phyloP scores from a whole-genome alignment of 495 filamentous ascomycete genomes.

The Geopyxis carbonaria region DNA sequence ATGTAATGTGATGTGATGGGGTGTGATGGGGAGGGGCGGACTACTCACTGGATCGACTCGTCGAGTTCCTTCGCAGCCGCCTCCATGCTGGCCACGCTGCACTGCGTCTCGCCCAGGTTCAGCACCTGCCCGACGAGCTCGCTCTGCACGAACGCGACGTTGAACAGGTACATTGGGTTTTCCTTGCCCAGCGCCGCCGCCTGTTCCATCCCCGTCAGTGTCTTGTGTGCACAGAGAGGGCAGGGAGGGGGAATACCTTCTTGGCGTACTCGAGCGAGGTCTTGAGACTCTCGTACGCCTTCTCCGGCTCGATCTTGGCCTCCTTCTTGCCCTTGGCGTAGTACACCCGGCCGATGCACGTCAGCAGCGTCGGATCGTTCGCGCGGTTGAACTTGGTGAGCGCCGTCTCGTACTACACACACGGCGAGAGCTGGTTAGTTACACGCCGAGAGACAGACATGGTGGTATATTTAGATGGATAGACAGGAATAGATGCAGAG shows the following conservation, averaged over 20 bases:
- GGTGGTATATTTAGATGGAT: too few relatives aligned
- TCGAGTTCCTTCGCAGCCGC: constrained; percentile 72
- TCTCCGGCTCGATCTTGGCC: constrained; percentile 34
- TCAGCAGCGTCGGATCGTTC: constrained; percentile 64
- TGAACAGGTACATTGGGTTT: constrained; percentile 84
- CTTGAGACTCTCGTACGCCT: constrained; percentile 61
- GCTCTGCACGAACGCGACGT: constrained; percentile 92
- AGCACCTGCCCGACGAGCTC: constrained; percentile 74
- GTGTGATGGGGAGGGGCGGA: too few relatives aligned
- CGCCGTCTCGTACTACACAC: constrained; percentile 76
- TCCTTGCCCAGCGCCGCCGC: constrained; percentile 63
- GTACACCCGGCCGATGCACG: constrained; percentile 91
- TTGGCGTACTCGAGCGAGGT: constrained; percentile 73
- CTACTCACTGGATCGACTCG: constrained; percentile 50
- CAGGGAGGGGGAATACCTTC: constrained; percentile 30
- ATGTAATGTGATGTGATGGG: too few relatives aligned
- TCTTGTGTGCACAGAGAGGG: neutral
- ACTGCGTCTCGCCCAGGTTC: constrained; percentile 52
- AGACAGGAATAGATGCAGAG: too few relatives aligned
- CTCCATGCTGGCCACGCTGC: constrained; percentile 61
- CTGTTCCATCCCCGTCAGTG: constrained; percentile 24
- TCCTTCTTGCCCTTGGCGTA: constrained; percentile 58
- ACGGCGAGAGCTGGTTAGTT: too few relatives aligned
- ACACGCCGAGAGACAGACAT: too few relatives aligned
- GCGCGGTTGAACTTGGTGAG: constrained; percentile 58